Base-by-base conservation (phyloP, 2,329 filamentous ascomycete genomes). In the Aschersonia sp. region DNA sequence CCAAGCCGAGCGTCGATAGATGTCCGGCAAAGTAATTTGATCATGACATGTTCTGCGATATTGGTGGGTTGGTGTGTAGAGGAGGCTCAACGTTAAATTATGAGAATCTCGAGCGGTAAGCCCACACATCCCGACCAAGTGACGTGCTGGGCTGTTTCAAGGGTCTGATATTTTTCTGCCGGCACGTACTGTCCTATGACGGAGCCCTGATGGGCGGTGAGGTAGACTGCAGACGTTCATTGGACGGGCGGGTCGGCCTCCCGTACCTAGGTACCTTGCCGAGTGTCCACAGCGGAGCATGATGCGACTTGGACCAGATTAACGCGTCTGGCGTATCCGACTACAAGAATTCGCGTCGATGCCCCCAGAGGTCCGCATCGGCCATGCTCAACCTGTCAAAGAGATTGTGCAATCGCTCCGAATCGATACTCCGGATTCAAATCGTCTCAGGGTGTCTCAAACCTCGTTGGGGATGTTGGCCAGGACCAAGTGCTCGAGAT, bases 41-140 rank as follows among this genome's bases (percentile, higher is more conserved):
- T 51, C 62, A 65, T 64, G 32, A 55, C 56, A 59, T 58, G 49
- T 45, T 43, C 49, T 47, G 48, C 46, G 44, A 42, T 43, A 43
- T 9, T 12, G 35, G 4, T 12, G 3, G 8, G 12, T 37, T 8
- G 35, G 8, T 12, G 35, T 12, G 12, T 9, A 37, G 12, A 9
- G 8, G 8, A 37, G 35, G 35, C 35, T 37, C 22, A 22, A 22
- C 22, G 3, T 22, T 22, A 22, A 22, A 22, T 22, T 22, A 22
- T 22, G 22, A 22, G 22, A 22, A 22, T 22, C 22, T 22, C 35
- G 35, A 12, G 35, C 35, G 35, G 12, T 8, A 12, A 37, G 5
- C 35, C 35, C 35, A 37, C 12, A 2, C 22, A 22, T 22, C 4
- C 22, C 22, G 4, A 22, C 22, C 2, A 3, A 22, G 22, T 0